Percentiles rank a stretch among this genome's conserved stretches.
Evolutionary conservation across 1,284 basidiomycete genomes (phyloP).

Genomic region (Ganoderma sinense): DNA sequence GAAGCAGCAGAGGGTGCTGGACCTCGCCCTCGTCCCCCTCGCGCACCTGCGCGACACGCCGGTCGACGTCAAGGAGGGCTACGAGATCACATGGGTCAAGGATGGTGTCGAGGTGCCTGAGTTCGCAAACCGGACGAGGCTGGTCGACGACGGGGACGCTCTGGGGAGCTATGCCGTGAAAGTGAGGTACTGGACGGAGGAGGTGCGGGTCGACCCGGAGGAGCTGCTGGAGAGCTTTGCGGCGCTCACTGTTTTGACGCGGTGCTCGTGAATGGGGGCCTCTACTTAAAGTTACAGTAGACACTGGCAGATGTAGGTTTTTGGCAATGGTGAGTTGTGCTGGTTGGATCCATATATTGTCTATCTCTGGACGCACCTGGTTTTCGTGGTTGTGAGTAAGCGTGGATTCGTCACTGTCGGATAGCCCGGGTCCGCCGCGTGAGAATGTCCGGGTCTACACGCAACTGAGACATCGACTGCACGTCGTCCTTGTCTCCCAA

Average conservation of each 20-base stretch:
- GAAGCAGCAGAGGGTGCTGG: slow-evolving; percentile 41
- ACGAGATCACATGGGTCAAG: slow-evolving; percentile 61
- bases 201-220: slow-evolving; percentile 59
- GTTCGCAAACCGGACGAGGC: slow-evolving; percentile 56
- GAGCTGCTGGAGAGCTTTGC: slow-evolving; percentile 34
- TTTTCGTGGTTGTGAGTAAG: not conserved
- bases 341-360: too few relatives aligned
- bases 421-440: not conserved
- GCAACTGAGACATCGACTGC: not conserved
- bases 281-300: too few relatives aligned
- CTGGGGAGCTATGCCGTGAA: slow-evolving; percentile 52
- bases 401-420: not conserved
- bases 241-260: slow-evolving; percentile 24
- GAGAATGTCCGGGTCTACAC: not conserved
- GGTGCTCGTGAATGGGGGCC: slow-evolving; percentile 17
- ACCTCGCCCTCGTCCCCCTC: slow-evolving; percentile 61
- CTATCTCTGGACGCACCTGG: not conserved
- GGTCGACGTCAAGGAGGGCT: slow-evolving; percentile 53
- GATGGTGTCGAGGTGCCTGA: slow-evolving; percentile 50
- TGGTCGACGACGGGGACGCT: slow-evolving; percentile 44
- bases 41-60: slow-evolving; percentile 58
- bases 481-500: not conserved
- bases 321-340: too few relatives aligned
- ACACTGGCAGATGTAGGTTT: not conserved
- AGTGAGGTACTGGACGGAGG: slow-evolving; percentile 62